Percentiles rank a stretch among this genome's conserved stretches.
phyloP scores from a whole-genome alignment of 176 grass and related monocot species.

The Thinopyrum elongatum region DNA sequence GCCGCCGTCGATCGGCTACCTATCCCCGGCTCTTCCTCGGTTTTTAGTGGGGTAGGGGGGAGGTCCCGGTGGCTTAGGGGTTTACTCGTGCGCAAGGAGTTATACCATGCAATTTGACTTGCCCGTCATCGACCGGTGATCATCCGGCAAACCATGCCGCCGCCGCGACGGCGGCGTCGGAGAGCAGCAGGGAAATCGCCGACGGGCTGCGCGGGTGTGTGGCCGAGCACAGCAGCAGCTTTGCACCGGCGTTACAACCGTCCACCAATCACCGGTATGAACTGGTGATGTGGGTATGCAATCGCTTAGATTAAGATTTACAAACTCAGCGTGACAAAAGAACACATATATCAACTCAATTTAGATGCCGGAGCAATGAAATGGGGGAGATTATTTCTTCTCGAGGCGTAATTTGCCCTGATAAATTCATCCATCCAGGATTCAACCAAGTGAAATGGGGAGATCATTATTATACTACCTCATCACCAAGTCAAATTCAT shows the following conservation, averaged over 20 bases:
- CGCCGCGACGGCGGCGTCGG: too few relatives aligned
- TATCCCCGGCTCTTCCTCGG: not conserved
- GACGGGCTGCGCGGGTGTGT: too few relatives aligned
- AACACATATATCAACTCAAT: not conserved
- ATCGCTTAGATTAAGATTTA: not conserved
- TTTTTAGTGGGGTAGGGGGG: not conserved
- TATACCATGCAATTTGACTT: too few relatives aligned
- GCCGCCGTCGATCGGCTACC: not conserved
- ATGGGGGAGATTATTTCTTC: not conserved
- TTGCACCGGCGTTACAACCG: too few relatives aligned
- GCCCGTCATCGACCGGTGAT: too few relatives aligned
- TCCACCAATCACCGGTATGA: too few relatives aligned
- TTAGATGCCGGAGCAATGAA: not conserved
- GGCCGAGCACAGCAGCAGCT: too few relatives aligned
- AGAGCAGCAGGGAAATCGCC: too few relatives aligned
- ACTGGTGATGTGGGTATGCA: too few relatives aligned
- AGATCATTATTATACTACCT: conserved; percentile 32
- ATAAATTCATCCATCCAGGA: not conserved
- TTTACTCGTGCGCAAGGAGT: too few relatives aligned
- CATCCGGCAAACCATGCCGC: too few relatives aligned
- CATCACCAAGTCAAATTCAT: conserved; percentile 3
- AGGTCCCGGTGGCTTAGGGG: too few relatives aligned
- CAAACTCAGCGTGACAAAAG: not conserved
- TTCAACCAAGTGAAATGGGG: not conserved
- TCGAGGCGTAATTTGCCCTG: not conserved